Percentiles rank a stretch among this genome's conserved stretches.
These are phyloP conservation scores for Pyrrhoderma noxium DNA, from an alignment of 1,284 basidiomycete species.

Conservation along the genomic window DNA sequence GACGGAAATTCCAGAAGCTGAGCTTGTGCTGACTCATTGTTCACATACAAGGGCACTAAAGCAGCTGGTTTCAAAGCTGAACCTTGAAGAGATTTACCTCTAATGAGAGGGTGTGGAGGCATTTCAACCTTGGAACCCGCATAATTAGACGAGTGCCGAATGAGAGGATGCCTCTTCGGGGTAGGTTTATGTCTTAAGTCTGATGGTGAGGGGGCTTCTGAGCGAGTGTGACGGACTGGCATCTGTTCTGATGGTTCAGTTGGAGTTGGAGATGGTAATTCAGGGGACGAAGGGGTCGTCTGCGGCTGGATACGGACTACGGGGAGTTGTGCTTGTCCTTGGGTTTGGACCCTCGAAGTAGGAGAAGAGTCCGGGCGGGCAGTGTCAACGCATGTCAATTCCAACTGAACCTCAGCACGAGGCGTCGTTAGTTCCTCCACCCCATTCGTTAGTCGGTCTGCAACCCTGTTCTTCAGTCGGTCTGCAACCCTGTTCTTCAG, in stretches of 20 bases:
- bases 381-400: slow-evolving; percentile 32
- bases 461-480: no score
- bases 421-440: slow-evolving; percentile 26
- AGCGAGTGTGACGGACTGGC: slow-evolving; percentile 26
- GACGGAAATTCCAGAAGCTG: slow-evolving; percentile 35
- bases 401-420: slow-evolving; percentile 25
- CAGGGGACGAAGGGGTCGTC: slow-evolving; percentile 21
- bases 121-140: slow-evolving; percentile 12
- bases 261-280: slow-evolving; percentile 21
- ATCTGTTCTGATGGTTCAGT: background rate
- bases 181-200: slow-evolving; percentile 22
- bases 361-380: slow-evolving; percentile 22
- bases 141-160: slow-evolving; percentile 11
- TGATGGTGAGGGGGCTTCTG: slow-evolving; percentile 37
- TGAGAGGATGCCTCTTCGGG: slow-evolving; percentile 12
- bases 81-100: slow-evolving; percentile 53
- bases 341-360: slow-evolving; percentile 22
- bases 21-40: slow-evolving; percentile 41
- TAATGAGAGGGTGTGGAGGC: slow-evolving; percentile 68
- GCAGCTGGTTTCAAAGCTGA: slow-evolving; percentile 43
- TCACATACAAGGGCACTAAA: slow-evolving; percentile 56
- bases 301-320: slow-evolving; percentile 23
- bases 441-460: slow-evolving; percentile 22
- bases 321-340: slow-evolving; percentile 21
- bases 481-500: no score